Percentiles rank a stretch among this genome's conserved stretches.
phyloP scores from a whole-genome alignment of 1,284 basidiomycete genomes.

The Melampsora larici-populina region DNA sequence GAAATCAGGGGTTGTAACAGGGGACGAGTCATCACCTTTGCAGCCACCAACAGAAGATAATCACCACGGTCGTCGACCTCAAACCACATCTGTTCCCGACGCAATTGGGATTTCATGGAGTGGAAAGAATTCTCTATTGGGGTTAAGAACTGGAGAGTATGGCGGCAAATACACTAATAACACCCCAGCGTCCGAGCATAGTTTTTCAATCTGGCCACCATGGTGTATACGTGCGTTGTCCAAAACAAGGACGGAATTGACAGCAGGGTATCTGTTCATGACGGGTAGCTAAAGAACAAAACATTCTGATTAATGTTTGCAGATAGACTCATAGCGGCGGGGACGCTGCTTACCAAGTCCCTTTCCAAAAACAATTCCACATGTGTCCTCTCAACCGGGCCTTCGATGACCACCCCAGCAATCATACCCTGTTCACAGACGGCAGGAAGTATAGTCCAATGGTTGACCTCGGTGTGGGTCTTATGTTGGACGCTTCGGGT shows the following conservation, averaged over 20 bases:
- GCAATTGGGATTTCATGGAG: too few relatives aligned
- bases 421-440: neutral
- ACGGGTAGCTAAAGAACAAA: neutral
- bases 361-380: conserved; percentile 5
- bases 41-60: too few relatives aligned
- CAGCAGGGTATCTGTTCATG: neutral
- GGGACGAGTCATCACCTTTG: too few relatives aligned
- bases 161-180: too few relatives aligned
- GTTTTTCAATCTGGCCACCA: too few relatives aligned
- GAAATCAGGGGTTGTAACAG: too few relatives aligned
- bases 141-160: too few relatives aligned
- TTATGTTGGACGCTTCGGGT: neutral
- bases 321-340: neutral
- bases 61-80: too few relatives aligned
- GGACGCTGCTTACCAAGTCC: conserved; percentile 11
- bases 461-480: neutral
- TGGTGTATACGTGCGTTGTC: neutral
- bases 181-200: too few relatives aligned
- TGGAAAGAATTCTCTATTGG: too few relatives aligned
- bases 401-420: neutral
- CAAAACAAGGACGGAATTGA: neutral
- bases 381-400: neutral
- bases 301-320: too few relatives aligned
- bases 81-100: too few relatives aligned
- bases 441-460: conserved; percentile 3